phyloP scores from a whole-genome alignment of 179 eudicot species.

The Drosera spatulata region DNA sequence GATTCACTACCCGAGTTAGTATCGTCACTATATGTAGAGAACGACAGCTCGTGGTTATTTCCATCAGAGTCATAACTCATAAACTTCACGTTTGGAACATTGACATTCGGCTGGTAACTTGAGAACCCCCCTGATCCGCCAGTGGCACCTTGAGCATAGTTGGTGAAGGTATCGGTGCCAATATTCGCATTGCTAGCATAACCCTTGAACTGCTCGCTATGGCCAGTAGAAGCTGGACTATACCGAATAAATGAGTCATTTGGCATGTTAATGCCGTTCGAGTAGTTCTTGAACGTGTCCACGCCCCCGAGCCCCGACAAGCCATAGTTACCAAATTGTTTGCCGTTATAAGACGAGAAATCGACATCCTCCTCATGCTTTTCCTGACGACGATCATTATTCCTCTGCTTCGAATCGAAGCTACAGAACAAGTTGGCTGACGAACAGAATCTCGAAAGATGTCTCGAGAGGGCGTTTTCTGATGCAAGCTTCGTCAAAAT shows the following conservation, averaged over 20 bases:
- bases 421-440: conserved; percentile 28
- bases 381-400: background rate
- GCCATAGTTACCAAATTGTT: conserved; percentile 22
- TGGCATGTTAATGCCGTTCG: conserved; percentile 10
- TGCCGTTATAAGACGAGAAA: conserved; percentile 26
- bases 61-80: conserved; percentile 36
- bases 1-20: conserved; percentile 45
- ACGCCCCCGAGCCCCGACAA: conserved; percentile 12
- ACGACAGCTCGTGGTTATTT: conserved; percentile 34
- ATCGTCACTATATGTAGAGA: conserved; percentile 30
- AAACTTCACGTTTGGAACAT: conserved; percentile 54
- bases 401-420: conserved; percentile 10
- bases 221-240: conserved; percentile 48
- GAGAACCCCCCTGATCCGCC: conserved; percentile 69
- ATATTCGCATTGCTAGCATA: conserved; percentile 62
- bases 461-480: conserved; percentile 12
- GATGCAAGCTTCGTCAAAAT: conserved; percentile 15
- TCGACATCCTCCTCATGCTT: conserved; percentile 10
- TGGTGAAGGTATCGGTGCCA: conserved; percentile 56
- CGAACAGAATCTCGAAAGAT: conserved; percentile 19
- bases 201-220: conserved; percentile 43
- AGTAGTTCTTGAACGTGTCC: conserved; percentile 39
- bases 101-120: conserved; percentile 30
- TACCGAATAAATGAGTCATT: conserved; percentile 18
- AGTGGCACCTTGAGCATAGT: conserved; percentile 35